Percentiles rank a stretch among this genome's conserved stretches.
Conservation (phyloP, 345 rosid species). For the Linum usitatissimum region DNA sequence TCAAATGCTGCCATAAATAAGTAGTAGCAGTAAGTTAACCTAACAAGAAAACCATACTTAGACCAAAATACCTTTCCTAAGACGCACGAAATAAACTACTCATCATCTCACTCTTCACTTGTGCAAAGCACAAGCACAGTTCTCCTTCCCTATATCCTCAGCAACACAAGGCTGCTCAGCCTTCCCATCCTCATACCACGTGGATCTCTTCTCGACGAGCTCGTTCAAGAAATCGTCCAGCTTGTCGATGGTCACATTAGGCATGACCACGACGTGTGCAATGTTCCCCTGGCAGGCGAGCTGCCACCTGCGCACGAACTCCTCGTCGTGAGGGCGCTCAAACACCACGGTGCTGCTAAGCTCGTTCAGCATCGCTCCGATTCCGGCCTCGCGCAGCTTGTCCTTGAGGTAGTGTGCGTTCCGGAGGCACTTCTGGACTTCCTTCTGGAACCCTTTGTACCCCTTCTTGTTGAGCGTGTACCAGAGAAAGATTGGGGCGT, state of each 20-base stretch:
- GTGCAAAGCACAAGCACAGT: slow-evolving; percentile 59
- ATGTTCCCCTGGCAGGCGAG: slow-evolving; percentile 83
- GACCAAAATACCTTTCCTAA: background rate
- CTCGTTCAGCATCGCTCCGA: slow-evolving; percentile 89
- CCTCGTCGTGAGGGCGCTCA: slow-evolving; percentile 84
- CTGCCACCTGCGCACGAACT: slow-evolving; percentile 87
- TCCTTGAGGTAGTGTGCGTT: slow-evolving; percentile 86
- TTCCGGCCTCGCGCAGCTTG: slow-evolving; percentile 46
- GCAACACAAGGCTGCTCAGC: slow-evolving; percentile 53
- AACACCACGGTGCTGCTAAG: slow-evolving; percentile 93
- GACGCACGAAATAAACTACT: background rate
- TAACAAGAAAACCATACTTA: background rate
- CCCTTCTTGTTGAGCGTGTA: slow-evolving; percentile 86
- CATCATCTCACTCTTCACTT: slow-evolving; percentile 21
- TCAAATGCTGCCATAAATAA: no score
- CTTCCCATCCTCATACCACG: slow-evolving; percentile 48
- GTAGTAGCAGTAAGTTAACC: no score
- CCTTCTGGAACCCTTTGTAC: slow-evolving; percentile 88
- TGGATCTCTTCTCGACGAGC: slow-evolving; percentile 38
- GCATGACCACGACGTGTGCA: slow-evolving; percentile 95
- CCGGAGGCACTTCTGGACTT: slow-evolving; percentile 86
- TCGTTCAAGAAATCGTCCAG: slow-evolving; percentile 63
- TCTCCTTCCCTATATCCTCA: slow-evolving; percentile 47
- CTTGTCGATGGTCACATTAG: slow-evolving; percentile 68
- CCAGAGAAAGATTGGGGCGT: slow-evolving; percentile 96